A percentile compares a stretch with the other conserved stretches of the same genome.
phyloP scores from a whole-genome alignment of 140 eudicot genomes.

The Bidens hawaiensis region DNA sequence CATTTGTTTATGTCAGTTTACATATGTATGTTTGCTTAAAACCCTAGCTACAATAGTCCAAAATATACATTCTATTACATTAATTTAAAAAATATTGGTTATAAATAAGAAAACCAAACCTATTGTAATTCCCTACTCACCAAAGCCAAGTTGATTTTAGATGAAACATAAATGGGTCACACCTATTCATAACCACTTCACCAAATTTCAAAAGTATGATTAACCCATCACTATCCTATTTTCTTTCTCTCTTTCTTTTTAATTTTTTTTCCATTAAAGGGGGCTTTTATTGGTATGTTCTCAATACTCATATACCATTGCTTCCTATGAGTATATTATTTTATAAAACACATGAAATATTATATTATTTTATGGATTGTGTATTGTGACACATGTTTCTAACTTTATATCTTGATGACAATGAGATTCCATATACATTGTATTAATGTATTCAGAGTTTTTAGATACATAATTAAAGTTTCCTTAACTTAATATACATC shows the following conservation, averaged over 20 bases:
- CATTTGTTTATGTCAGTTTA: too few relatives aligned
- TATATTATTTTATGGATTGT: not conserved
- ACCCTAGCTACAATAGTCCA: not conserved
- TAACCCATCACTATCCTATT: conserved; percentile 28
- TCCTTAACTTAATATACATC: not conserved
- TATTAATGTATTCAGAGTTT: conserved; percentile 11
- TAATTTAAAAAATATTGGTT: not conserved
- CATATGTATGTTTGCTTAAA: too few relatives aligned
- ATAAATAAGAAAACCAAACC: not conserved
- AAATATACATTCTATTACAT: not conserved
- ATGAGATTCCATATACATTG: conserved; percentile 19
- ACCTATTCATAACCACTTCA: conserved; percentile 33
- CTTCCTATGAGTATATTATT: conserved; percentile 10
- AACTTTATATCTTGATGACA: conserved; percentile 20
- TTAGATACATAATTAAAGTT: conserved; percentile 5
- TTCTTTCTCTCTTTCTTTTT: conserved; percentile 9
- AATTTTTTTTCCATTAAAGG: conserved; percentile 17
- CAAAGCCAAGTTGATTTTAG: conserved; percentile 22
- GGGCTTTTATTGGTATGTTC: conserved; percentile 23
- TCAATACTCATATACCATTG: not conserved
- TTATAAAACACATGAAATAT: conserved; percentile 3
- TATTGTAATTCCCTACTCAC: conserved; percentile 5
- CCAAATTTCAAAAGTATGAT: conserved; percentile 37
- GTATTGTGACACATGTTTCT: conserved; percentile 28
- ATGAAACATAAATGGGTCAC: conserved; percentile 29